Base-by-base conservation (phyloP, 352 stramenopile species). In the Phytophthora rubi region DNA sequence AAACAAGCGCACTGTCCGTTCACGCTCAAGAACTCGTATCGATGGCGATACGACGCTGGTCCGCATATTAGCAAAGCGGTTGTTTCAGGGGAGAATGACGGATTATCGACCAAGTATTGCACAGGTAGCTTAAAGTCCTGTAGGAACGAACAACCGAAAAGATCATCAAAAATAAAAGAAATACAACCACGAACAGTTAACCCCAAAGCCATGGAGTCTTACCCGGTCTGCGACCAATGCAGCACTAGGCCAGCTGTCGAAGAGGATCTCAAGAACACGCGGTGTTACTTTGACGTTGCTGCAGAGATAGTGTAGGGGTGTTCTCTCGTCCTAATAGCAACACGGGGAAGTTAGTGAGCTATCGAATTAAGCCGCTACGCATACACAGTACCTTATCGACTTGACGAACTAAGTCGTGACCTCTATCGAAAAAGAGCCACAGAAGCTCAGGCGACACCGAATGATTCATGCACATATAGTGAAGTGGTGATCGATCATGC, bases 361-460 rank as follows among this genome's bases (percentile, higher is more conserved):
- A 9, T 45, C 37, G 37, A 45, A 45, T 45, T 13, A 16, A 42
- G 35, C 35, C 15, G 35, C 10, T 39, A 16, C 9, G 13, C 48
- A n/a, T 18, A 28, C 15, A 2, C 21, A 48, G 10, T 68, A 91
- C 83, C 60, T 79, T 73, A 47, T 93, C 83, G 26, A 85, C 67
- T 37, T 91, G 75, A 13, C 77, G 77, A 45, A 83, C 77, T 13
- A 93, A 64, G 9, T 86, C 80, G 28, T 78, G 72, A 0, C 71
- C 81, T 26, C 81, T 82, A 62, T 92, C 85, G 32, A 91, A 86
- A 44, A 93, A 90, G 12, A 92, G 71, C 85, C 85, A 93, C 4
- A 92, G 53, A 13, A 91, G 65, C 39, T 93, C 81, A 3, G 85
- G 63, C 6, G 79, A 79, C 45, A 93, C 71, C 0, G 73, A 54